Conservation (phyloP, 2,329 filamentous ascomycete species). For the Exophiala xenobiotica region DNA sequence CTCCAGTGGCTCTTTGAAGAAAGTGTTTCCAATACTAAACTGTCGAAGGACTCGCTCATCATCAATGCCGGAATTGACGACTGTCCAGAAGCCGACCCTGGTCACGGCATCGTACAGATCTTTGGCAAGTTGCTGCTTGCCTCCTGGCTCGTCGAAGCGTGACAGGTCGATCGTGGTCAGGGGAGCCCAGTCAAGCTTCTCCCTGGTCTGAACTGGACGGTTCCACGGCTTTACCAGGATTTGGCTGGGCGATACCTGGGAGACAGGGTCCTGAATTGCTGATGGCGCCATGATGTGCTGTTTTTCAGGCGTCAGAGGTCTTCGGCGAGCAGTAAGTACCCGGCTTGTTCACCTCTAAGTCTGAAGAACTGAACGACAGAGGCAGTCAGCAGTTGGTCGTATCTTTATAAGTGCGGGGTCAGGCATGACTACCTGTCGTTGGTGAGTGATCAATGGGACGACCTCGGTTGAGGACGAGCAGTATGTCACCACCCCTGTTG, state of each 20-base stretch:
- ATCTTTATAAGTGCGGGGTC: background rate
- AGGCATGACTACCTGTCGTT: too few relatives aligned
- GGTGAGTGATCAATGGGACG: too few relatives aligned
- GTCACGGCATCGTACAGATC: slow-evolving; percentile 56
- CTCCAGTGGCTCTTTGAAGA: slow-evolving; percentile 44
- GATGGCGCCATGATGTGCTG: slow-evolving; percentile 13
- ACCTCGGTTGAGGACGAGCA: background rate
- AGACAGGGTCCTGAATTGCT: slow-evolving; percentile 1
- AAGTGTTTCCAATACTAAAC: slow-evolving; percentile 34
- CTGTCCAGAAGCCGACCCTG: slow-evolving; percentile 35
- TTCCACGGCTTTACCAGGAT: slow-evolving; percentile 40
- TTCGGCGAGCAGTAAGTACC: too few relatives aligned
- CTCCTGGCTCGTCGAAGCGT: slow-evolving; percentile 53
- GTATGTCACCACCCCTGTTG: background rate
- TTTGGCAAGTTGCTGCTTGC: slow-evolving; percentile 54
- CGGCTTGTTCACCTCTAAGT: too few relatives aligned
- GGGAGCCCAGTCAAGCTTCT: slow-evolving; percentile 49
- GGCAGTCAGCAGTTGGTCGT: background rate
- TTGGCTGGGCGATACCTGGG: slow-evolving; percentile 26
- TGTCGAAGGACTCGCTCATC: slow-evolving; percentile 33
- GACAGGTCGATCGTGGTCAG: slow-evolving; percentile 57
- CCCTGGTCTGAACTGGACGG: slow-evolving; percentile 31
- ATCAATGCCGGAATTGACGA: slow-evolving; percentile 27
- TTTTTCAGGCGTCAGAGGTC: too few relatives aligned
- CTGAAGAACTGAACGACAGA: too few relatives aligned